phyloP scores from a whole-genome alignment of 306 rosid genomes.

The Myrica gale region DNA sequence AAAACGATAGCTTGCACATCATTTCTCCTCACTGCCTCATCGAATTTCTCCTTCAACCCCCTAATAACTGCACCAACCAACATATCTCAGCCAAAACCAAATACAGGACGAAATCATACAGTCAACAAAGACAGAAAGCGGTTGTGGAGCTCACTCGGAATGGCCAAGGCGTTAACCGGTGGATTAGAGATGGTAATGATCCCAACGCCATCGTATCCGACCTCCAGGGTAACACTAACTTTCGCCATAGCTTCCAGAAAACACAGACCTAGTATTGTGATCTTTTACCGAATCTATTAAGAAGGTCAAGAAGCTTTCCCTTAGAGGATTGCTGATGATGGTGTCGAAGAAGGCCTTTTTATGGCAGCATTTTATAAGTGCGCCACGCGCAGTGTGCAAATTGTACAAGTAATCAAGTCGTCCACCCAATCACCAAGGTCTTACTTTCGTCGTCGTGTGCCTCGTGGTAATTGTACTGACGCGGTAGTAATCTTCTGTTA shows the following conservation, averaged over 20 bases:
- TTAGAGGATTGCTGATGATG: neutral
- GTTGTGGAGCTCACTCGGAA: constrained; percentile 44
- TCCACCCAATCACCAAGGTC: too few species aligned
- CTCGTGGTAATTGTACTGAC: too few species aligned
- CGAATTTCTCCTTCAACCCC: constrained; percentile 68
- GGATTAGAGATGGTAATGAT: constrained; percentile 78
- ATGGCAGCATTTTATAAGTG: neutral
- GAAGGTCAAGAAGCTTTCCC: neutral
- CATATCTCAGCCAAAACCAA: neutral
- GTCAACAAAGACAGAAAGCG: neutral
- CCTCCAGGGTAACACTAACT: constrained; percentile 67
- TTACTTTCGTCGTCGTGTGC: too few species aligned
- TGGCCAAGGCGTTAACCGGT: constrained; percentile 89
- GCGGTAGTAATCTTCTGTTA: neutral
- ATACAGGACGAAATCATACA: neutral
- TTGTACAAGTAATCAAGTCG: too few species aligned
- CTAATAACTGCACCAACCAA: constrained; percentile 47
- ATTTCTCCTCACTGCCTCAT: constrained; percentile 68
- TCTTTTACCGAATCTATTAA: neutral
- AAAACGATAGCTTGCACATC: constrained; percentile 89
- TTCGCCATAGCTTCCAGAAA: constrained; percentile 47
- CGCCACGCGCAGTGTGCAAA: too few species aligned
- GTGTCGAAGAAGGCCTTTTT: neutral
- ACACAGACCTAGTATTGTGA: neutral
- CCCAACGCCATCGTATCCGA: constrained; percentile 91